Evolutionary conservation across 2,329 filamentous ascomycete genomes (phyloP).

Genomic region (Penicillium nordicum): DNA sequence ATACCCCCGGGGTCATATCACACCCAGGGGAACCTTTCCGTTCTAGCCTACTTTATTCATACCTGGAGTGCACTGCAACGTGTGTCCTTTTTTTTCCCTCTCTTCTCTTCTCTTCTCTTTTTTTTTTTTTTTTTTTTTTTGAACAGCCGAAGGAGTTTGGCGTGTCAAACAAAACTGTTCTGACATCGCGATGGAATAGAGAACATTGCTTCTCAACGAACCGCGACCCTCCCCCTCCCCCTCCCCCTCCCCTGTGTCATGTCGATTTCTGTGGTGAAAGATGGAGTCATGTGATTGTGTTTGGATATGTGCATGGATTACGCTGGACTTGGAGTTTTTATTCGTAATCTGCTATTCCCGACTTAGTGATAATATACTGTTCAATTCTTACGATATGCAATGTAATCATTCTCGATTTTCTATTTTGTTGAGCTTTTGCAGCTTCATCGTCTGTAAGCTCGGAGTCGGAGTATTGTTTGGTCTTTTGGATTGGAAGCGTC

Average conservation of each 20-base stretch:
- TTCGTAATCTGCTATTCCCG: conserved; percentile 11
- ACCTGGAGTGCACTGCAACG: background rate
- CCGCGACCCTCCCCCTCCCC: background rate
- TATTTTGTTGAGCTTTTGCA: background rate
- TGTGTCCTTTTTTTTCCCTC: conserved; percentile 9
- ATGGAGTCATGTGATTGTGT: conserved; percentile 12
- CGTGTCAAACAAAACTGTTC: conserved; percentile 19
- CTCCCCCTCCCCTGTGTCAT: background rate
- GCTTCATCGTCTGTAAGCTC: background rate
- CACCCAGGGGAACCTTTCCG: background rate
- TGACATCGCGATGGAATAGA: background rate
- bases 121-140: background rate
- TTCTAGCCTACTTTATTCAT: conserved; percentile 9
- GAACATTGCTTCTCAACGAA: background rate
- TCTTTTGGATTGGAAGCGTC: no score
- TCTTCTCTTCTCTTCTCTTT: conserved; percentile 1
- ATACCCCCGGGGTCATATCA: background rate
- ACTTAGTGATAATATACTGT: conserved; percentile 26
- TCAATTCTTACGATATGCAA: background rate
- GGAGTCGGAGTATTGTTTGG: no score
- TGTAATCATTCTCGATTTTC: background rate
- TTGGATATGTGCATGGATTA: conserved; percentile 22
- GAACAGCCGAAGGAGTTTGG: conserved; percentile 16
- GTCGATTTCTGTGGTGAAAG: background rate
- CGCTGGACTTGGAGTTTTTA: conserved; percentile 19